phyloP scores from a whole-genome alignment of 2,329 filamentous ascomycete genomes.

The Cladosporium sp. region DNA sequence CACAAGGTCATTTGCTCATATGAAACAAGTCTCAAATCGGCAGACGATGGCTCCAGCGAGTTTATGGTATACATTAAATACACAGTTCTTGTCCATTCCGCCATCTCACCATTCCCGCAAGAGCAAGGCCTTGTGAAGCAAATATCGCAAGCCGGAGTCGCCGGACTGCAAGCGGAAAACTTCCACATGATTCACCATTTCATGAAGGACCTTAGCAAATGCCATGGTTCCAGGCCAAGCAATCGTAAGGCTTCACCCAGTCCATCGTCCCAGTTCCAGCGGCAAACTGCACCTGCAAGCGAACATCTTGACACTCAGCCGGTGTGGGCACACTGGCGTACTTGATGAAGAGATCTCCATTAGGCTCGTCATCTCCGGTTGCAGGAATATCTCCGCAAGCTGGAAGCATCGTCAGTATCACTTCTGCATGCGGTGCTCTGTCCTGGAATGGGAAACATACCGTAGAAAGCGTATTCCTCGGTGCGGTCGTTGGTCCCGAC shows the following conservation, averaged over 20 bases:
- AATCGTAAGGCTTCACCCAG: background rate
- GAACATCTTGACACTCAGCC: slow-evolving; percentile 4
- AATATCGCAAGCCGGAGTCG: background rate
- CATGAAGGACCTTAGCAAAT: background rate
- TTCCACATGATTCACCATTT: background rate
- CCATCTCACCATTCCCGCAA: background rate
- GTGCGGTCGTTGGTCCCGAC: background rate
- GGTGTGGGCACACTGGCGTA: slow-evolving; percentile 1
- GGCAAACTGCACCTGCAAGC: background rate
- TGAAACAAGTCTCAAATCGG: background rate
- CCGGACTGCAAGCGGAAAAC: background rate
- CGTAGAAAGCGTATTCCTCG: slow-evolving; percentile 4
- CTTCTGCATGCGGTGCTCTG: background rate
- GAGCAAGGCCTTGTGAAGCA: background rate
- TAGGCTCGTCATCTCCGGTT: background rate
- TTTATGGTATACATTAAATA: background rate
- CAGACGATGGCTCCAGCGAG: background rate
- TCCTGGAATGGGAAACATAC: background rate
- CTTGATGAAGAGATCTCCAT: slow-evolving; percentile 8
- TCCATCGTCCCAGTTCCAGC: background rate
- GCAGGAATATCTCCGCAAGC: slow-evolving; percentile 1
- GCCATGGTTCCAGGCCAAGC: background rate
- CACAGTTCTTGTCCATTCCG: background rate
- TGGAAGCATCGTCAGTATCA: background rate
- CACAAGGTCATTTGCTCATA: too few relatives aligned